These are phyloP conservation scores for Monosporascus cannonballus DNA, from an alignment of 2,329 filamentous ascomycete genomes.

Conservation along the genomic window DNA sequence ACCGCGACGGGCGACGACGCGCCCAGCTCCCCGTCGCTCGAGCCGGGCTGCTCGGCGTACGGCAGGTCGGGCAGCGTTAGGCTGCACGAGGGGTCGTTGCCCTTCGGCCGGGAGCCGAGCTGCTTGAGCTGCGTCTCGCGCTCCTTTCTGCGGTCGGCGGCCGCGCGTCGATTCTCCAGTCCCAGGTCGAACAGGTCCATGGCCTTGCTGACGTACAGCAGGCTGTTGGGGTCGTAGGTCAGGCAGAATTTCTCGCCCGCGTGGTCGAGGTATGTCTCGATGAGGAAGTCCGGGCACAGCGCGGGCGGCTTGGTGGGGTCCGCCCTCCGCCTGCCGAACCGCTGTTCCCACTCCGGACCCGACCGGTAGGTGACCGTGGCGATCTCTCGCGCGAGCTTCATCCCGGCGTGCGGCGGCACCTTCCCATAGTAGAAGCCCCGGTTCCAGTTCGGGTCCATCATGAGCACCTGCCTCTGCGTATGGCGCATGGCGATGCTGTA, in stretches of 20 bases:
- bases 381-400: constrained; percentile 97
- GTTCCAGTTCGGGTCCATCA: constrained; percentile 99
- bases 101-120: constrained; percentile 29
- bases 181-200: constrained; percentile 98
- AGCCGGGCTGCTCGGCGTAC: constrained; percentile 73
- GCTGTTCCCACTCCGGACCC: constrained; percentile 94
- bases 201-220: constrained; percentile 94
- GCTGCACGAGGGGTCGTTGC: constrained; percentile 56
- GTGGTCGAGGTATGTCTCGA: constrained; percentile 97
- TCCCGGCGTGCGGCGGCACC: constrained; percentile 87
- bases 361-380: constrained; percentile 96
- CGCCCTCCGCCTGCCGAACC: constrained; percentile 82
- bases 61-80: constrained; percentile 77
- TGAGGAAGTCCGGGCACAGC: constrained; percentile 93
- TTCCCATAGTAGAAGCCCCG: constrained; percentile 87
- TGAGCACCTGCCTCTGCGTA: constrained; percentile 92
- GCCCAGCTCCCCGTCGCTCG: constrained; percentile 28
- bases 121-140: constrained; percentile 51
- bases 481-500: constrained; percentile 99
- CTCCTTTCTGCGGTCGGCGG: constrained; percentile 54
- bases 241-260: constrained; percentile 97
- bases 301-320: constrained; percentile 83
- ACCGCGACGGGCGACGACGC: constrained; percentile 25
- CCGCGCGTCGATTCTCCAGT: constrained; percentile 58
- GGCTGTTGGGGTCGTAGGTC: constrained; percentile 91